A percentile compares a stretch with the other conserved stretches of the same genome.
Conservation (phyloP, 805 yeast species). For the Suhomyces vadensis region DNA sequence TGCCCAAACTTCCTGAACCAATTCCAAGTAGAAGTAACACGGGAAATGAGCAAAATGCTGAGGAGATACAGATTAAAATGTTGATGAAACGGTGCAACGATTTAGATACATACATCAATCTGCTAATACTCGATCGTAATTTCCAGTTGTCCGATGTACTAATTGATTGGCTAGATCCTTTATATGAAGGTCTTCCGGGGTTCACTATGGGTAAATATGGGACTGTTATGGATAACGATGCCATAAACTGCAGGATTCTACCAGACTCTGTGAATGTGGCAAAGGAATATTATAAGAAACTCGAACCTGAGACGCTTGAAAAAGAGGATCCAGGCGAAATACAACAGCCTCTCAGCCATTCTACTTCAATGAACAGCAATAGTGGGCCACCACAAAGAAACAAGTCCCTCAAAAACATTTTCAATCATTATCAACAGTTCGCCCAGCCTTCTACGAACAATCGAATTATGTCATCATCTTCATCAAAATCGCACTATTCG, state of each 20-base stretch:
- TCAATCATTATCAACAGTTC: conserved; percentile 33
- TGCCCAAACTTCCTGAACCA: conserved; percentile 50
- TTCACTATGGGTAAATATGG: conserved; percentile 21
- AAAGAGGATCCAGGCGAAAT: conserved; percentile 6
- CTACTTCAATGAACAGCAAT: not conserved
- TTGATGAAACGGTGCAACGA: conserved; percentile 40
- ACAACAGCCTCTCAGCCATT: conserved; percentile 2
- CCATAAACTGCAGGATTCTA: conserved; percentile 21
- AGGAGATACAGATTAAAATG: conserved; percentile 16
- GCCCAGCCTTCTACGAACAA: conserved; percentile 9
- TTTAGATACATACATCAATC: conserved; percentile 41
- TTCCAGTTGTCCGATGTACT: conserved; percentile 29
- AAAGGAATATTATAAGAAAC: conserved; percentile 9
- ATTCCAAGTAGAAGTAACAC: conserved; percentile 36
- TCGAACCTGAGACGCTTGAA: not conserved
- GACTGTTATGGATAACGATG: conserved; percentile 19
- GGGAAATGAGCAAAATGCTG: conserved; percentile 12
- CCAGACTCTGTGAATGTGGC: conserved; percentile 20
- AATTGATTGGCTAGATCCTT: conserved; percentile 30
- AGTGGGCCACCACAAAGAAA: conserved; percentile 20
- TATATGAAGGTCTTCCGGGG: conserved; percentile 27
- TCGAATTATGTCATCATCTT: conserved; percentile 11
- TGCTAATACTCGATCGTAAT: conserved; percentile 29
- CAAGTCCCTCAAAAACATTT: conserved; percentile 29
- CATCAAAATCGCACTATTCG: conserved; percentile 7